Evolutionary conservation across 129 eudicot genomes (phyloP).

Genomic region (Dittrichia graveolens): DNA sequence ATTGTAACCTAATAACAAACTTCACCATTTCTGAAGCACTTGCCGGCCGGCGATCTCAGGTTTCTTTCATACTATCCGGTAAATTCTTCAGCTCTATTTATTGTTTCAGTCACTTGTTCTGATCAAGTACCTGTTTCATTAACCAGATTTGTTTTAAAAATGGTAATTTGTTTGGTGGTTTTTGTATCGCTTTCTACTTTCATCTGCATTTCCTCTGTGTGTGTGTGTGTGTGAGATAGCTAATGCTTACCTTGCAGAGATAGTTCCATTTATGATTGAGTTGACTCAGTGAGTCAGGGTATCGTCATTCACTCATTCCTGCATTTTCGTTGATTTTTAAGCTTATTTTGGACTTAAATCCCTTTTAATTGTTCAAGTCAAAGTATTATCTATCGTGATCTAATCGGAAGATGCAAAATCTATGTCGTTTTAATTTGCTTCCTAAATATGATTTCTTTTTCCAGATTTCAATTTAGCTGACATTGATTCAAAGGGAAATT

Average conservation of each 20-base stretch:
- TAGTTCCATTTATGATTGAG: constrained; percentile 28
- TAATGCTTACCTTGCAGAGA: constrained; percentile 7
- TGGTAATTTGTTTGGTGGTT: not conserved
- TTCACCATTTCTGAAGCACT: constrained; percentile 33
- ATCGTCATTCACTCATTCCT: not conserved
- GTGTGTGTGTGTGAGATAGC: constrained; percentile 17
- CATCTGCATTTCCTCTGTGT: constrained; percentile 27
- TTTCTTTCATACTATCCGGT: not conserved
- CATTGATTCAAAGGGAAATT: not conserved
- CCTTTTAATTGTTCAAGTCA: not conserved
- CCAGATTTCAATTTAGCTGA: constrained; percentile 14
- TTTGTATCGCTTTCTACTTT: constrained; percentile 9
- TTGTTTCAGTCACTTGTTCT: constrained; percentile 9
- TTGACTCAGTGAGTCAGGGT: constrained; percentile 32
- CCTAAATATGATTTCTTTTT: not conserved
- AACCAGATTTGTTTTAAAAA: not conserved
- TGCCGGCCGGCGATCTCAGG: constrained; percentile 29
- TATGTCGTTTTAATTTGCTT: constrained; percentile 2
- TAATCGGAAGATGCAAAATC: constrained; percentile 7
- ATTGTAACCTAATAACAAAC: constrained; percentile 24
- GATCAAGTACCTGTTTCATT: constrained; percentile 20
- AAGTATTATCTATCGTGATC: constrained; percentile 20
- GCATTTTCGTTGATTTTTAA: constrained; percentile 10
- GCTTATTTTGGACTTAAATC: not conserved
- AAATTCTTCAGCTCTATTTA: not conserved